These are phyloP conservation scores for Gamarada debralockiae DNA, from an alignment of 495 filamentous ascomycete species.

Conservation along the genomic window DNA sequence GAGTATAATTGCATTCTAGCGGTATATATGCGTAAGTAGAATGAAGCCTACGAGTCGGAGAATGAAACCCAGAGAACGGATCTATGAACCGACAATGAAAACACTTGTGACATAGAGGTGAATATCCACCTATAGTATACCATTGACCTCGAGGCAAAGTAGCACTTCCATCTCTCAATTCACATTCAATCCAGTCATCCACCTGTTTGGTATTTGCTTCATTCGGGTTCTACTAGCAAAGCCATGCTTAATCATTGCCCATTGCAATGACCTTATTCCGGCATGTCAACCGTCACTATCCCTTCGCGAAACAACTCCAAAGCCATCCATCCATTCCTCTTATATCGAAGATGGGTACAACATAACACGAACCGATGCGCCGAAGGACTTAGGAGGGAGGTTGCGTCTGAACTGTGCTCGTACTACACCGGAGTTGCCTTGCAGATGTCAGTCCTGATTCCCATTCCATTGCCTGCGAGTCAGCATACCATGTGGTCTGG, in stretches of 20 bases:
- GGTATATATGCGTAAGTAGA: too few species aligned
- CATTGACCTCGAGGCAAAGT: background rate
- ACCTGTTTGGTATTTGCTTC: constrained; percentile 27
- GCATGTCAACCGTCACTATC: constrained; percentile 18
- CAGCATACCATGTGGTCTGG: constrained; percentile 81
- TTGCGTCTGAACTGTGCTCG: constrained; percentile 93
- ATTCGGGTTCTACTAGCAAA: constrained; percentile 27
- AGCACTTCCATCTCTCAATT: background rate
- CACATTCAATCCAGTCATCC: background rate
- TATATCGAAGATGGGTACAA: constrained; percentile 87
- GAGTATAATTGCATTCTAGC: too few species aligned
- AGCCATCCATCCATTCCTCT: constrained; percentile 12
- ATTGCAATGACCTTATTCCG: constrained; percentile 19
- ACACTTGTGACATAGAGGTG: too few species aligned
- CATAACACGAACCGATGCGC: constrained; percentile 96
- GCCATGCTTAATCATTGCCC: constrained; percentile 22
- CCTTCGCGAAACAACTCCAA: constrained; percentile 23
- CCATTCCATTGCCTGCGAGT: background rate
- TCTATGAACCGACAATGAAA: too few species aligned
- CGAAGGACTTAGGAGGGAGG: constrained; percentile 92
- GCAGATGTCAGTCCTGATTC: constrained; percentile 8
- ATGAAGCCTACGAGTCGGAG: too few species aligned
- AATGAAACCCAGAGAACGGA: too few species aligned
- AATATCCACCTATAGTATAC: too few species aligned
- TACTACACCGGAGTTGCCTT: constrained; percentile 94